Conservation (phyloP, 306 rosid genomes). For the Malus asiatica region DNA sequence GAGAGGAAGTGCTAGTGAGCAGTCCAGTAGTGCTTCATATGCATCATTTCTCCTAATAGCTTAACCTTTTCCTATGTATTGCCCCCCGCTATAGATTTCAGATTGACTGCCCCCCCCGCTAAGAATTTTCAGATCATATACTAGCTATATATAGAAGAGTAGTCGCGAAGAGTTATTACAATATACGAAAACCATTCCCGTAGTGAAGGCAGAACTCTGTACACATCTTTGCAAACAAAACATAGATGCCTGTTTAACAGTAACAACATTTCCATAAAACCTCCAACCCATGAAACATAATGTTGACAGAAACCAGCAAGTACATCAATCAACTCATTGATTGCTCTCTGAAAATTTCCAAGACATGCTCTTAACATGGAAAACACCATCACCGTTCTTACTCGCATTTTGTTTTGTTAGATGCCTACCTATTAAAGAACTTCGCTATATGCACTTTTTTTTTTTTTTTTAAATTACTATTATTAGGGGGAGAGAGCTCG, state of each 20-base stretch:
- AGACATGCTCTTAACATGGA: too few species aligned
- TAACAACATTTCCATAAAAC: neutral
- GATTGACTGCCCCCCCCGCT: too few species aligned
- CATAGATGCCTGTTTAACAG: neutral
- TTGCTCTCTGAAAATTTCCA: neutral
- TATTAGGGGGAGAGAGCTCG: too few species aligned
- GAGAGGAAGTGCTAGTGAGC: neutral
- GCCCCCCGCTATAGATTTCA: too few species aligned
- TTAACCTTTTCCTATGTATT: too few species aligned
- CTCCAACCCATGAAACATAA: neutral
- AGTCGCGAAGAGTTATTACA: too few species aligned
- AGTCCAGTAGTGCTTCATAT: neutral
- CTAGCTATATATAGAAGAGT: too few species aligned
- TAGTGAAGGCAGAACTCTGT: neutral
- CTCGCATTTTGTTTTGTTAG: neutral
- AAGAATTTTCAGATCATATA: too few species aligned
- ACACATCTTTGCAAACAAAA: neutral
- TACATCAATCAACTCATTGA: neutral
- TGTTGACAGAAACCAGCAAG: neutral
- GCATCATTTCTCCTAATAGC: neutral
- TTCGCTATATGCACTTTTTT: constrained; percentile 47
- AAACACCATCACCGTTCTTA: neutral
- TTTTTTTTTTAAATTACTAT: too few species aligned
- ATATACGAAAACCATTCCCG: too few species aligned
- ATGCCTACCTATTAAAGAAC: constrained; percentile 66